Percentiles rank a stretch among this genome's conserved stretches.
phyloP scores from a whole-genome alignment of 2,329 filamentous ascomycete genomes.

The Exserohilum turcica region DNA sequence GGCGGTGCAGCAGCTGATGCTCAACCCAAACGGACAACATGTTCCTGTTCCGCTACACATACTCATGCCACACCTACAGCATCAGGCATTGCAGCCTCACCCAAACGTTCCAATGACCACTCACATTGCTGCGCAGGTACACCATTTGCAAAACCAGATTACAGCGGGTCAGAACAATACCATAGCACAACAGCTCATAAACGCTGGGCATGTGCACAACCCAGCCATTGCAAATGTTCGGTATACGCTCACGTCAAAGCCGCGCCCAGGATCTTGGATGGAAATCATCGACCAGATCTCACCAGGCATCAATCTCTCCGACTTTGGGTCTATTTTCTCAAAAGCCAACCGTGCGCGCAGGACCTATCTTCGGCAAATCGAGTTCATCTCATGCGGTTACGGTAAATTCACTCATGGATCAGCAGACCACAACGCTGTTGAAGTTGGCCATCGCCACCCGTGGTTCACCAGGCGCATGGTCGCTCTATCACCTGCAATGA shows the following conservation, averaged over 20 bases:
- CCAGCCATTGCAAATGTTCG: conserved; percentile 11
- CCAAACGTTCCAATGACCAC: conserved; percentile 7
- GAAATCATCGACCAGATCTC: conserved; percentile 57
- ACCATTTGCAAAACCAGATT: conserved; percentile 13
- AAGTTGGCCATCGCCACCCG: conserved; percentile 26
- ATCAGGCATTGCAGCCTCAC: conserved; percentile 2
- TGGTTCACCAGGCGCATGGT: conserved; percentile 38
- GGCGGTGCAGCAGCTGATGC: conserved; percentile 18
- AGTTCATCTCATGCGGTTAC: conserved; percentile 68
- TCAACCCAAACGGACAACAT: conserved; percentile 1
- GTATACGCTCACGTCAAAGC: conserved; percentile 41
- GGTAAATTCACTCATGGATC: conserved; percentile 48
- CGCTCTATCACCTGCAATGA: conserved; percentile 45
- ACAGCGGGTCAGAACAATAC: not conserved
- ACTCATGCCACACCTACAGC: conserved; percentile 3
- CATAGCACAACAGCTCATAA: conserved; percentile 4
- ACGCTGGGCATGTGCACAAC: conserved; percentile 6
- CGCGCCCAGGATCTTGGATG: conserved; percentile 57
- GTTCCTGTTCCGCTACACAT: not conserved
- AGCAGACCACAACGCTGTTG: conserved; percentile 45
- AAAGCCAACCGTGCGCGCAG: conserved; percentile 31
- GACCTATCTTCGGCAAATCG: conserved; percentile 51
- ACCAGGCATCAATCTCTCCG: conserved; percentile 52
- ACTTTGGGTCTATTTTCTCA: conserved; percentile 48
- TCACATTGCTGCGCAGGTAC: conserved; percentile 9